These are phyloP conservation scores for Phytophthora pini DNA, from an alignment of 352 stramenopile species.

Conservation along the genomic window DNA sequence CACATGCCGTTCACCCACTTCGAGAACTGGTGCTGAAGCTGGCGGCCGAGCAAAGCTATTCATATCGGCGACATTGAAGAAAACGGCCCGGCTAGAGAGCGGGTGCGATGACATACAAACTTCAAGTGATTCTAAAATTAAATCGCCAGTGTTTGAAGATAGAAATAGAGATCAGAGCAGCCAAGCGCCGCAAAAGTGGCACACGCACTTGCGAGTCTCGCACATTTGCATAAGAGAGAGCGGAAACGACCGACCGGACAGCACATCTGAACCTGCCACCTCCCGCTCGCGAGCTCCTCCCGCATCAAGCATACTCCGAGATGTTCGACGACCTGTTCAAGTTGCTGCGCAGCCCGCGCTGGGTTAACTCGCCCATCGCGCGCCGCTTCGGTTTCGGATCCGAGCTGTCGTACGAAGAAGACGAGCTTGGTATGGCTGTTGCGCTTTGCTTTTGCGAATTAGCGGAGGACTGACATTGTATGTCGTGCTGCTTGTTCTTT, in stretches of 20 bases:
- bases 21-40: background rate
- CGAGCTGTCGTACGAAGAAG: constrained; percentile 69
- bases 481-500: constrained; percentile 10
- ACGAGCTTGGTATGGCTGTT: constrained; percentile 48
- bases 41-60: constrained; percentile 2
- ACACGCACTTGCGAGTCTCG: background rate
- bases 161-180: constrained; percentile 31
- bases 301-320: constrained; percentile 3
- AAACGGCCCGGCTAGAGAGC: constrained; percentile 20
- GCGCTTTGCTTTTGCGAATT: background rate
- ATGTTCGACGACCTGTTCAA: constrained; percentile 84
- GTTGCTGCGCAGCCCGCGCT: constrained; percentile 82
- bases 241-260: constrained; percentile 29
- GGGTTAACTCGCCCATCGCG: constrained; percentile 78
- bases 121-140: constrained; percentile 16
- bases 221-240: constrained; percentile 17
- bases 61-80: constrained; percentile 14
- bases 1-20: constrained; percentile 3
- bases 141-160: constrained; percentile 24
- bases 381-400: constrained; percentile 71
- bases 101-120: constrained; percentile 19
- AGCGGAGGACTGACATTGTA: background rate
- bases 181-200: constrained; percentile 23
- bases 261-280: constrained; percentile 32
- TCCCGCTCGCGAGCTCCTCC: constrained; percentile 10